A percentile compares a stretch with the other conserved stretches of the same genome.
Evolutionary conservation across 2,329 filamentous ascomycete species (phyloP).

Genomic region (Bipolaris sorokiniana): DNA sequence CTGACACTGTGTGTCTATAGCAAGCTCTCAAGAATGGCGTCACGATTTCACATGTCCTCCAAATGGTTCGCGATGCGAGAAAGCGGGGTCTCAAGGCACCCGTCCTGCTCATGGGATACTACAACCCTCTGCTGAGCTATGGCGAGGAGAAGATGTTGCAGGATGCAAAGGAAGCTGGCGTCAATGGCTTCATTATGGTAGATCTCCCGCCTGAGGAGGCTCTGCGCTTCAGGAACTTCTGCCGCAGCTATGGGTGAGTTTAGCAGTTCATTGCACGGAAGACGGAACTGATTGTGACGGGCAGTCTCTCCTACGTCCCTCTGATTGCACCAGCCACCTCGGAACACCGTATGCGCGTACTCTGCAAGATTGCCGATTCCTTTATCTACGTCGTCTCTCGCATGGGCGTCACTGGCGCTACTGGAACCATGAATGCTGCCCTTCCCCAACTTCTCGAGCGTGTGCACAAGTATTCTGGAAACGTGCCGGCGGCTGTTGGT

Average conservation of each 20-base stretch:
- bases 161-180: slow-evolving; percentile 81
- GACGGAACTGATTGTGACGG: slow-evolving; percentile 22
- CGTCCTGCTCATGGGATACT: slow-evolving; percentile 97
- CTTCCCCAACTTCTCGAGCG: slow-evolving; percentile 81
- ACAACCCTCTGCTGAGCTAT: slow-evolving; percentile 93
- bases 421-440: slow-evolving; percentile 78
- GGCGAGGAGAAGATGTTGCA: slow-evolving; percentile 87
- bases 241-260: slow-evolving; percentile 73
- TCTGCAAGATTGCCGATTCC: slow-evolving; percentile 95
- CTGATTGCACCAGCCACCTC: slow-evolving; percentile 94
- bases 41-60: slow-evolving; percentile 76
- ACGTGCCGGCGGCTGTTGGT: slow-evolving; percentile 88
- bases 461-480: slow-evolving; percentile 90
- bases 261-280: slow-evolving; percentile 8
- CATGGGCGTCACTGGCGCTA: slow-evolving; percentile 94
- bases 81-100: slow-evolving; percentile 78
- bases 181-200: slow-evolving; percentile 97
- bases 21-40: slow-evolving; percentile 87
- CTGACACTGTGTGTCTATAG: slow-evolving; percentile 39
- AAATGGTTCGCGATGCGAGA: slow-evolving; percentile 83
- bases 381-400: slow-evolving; percentile 99
- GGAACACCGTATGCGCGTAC: slow-evolving; percentile 88
- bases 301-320: slow-evolving; percentile 89
- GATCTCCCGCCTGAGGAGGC: slow-evolving; percentile 96
- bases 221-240: slow-evolving; percentile 85